These are phyloP conservation scores for Penicillium coprophilum DNA, from an alignment of 495 filamentous ascomycete genomes.

Conservation along the genomic window DNA sequence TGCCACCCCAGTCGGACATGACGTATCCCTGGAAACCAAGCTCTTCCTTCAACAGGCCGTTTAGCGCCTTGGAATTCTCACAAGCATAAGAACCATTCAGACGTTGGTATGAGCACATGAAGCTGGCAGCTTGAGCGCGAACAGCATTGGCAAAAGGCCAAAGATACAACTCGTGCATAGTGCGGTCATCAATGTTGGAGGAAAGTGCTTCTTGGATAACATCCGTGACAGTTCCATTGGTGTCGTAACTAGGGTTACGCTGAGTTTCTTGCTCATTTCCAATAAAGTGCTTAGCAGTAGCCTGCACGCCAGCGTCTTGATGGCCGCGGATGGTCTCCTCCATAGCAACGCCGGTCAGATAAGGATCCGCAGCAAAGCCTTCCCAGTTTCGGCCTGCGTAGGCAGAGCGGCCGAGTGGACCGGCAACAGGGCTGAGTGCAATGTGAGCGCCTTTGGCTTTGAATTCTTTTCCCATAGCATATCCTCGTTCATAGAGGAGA, in stretches of 20 bases:
- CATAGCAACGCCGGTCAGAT: constrained; percentile 56
- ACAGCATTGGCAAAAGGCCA: constrained; percentile 73
- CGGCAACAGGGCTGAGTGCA: constrained; percentile 52
- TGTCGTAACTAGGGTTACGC: constrained; percentile 25
- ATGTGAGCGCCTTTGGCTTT: constrained; percentile 55
- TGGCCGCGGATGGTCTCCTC: constrained; percentile 55
- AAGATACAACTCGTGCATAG: constrained; percentile 77
- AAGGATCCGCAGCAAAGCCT: constrained; percentile 67
- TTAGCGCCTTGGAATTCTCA: constrained; percentile 60
- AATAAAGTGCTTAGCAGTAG: constrained; percentile 60
- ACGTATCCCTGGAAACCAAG: constrained; percentile 68
- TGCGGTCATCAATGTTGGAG: constrained; percentile 62
- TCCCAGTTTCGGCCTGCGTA: constrained; percentile 67
- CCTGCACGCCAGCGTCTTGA: constrained; percentile 57
- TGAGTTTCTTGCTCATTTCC: constrained; percentile 58
- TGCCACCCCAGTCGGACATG: constrained; percentile 63
- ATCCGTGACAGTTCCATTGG: constrained; percentile 67
- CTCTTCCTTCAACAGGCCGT: constrained; percentile 63
- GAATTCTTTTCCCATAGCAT: constrained; percentile 59
- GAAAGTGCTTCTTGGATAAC: constrained; percentile 70
- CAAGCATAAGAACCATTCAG: constrained; percentile 67
- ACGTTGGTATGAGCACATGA: constrained; percentile 72
- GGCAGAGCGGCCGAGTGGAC: constrained; percentile 53
- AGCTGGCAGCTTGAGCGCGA: constrained; percentile 56
- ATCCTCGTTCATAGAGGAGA: constrained; percentile 63